A percentile compares a stretch with the other conserved stretches of the same genome.
phyloP scores from a whole-genome alignment of 768 basidiomycete genomes.

The Lyophyllum decastes region DNA sequence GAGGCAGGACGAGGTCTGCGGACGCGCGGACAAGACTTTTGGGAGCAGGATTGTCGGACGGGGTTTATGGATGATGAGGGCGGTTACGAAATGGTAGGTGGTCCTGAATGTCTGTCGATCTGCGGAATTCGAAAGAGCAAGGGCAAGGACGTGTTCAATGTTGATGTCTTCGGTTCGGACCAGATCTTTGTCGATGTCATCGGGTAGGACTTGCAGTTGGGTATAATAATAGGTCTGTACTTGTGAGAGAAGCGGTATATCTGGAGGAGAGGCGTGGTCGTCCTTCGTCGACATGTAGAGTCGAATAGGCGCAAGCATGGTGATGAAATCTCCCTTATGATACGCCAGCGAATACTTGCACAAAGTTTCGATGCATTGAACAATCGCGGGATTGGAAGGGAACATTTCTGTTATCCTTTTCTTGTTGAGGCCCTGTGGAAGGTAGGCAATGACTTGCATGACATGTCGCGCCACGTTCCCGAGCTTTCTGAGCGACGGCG shows the following conservation, averaged over 20 bases:
- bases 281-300: constrained; percentile 8
- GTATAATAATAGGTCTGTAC: neutral
- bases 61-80: constrained; percentile 6
- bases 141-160: neutral
- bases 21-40: neutral
- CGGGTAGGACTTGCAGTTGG: neutral
- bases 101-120: neutral
- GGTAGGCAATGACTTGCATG: constrained; percentile 9
- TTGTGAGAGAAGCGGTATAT: constrained; percentile 4
- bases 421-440: constrained; percentile 13
- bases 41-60: neutral
- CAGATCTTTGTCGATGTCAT: neutral
- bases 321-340: constrained; percentile 8
- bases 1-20: no score
- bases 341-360: constrained; percentile 12
- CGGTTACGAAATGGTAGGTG: neutral
- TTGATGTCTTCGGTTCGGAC: neutral
- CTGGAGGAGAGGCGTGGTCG: neutral
- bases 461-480: neutral
- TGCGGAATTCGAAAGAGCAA: neutral
- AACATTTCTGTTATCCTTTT: constrained; percentile 2
- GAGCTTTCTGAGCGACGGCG: constrained; percentile 9
- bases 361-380: constrained; percentile 1
- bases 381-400: neutral
- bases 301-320: constrained; percentile 15